A percentile compares a stretch with the other conserved stretches of the same genome.
These are phyloP conservation scores for Hyphopichia wangnamkhiaoensis DNA, from an alignment of 1,139 yeast genomes.

Conservation along the genomic window DNA sequence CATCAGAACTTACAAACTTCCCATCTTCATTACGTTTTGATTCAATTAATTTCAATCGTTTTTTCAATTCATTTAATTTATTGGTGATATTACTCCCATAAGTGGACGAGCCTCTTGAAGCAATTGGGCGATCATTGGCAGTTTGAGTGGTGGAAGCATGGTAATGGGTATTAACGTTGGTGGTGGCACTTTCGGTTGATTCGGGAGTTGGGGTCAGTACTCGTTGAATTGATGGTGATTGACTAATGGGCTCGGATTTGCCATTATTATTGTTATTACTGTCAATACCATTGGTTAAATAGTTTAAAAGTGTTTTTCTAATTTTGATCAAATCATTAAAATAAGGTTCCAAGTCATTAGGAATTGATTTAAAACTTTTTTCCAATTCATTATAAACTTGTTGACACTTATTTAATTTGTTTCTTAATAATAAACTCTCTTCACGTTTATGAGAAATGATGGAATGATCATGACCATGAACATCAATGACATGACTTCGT, in stretches of 20 bases:
- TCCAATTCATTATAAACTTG: constrained; percentile 55
- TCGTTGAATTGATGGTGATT: constrained; percentile 6
- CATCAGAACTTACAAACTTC: constrained; percentile 28
- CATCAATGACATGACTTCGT: constrained; percentile 13
- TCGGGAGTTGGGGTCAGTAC: constrained; percentile 1
- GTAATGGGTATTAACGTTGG: not conserved
- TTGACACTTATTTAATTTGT: constrained; percentile 60
- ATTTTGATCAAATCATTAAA: constrained; percentile 49
- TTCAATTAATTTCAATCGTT: constrained; percentile 33
- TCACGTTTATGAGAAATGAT: constrained; percentile 42
- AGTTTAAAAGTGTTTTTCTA: constrained; percentile 35
- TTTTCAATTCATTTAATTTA: constrained; percentile 19
- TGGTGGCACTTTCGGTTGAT: constrained; percentile 2
- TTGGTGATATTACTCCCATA: not conserved
- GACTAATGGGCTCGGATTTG: constrained; percentile 10
- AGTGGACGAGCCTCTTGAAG: not conserved
- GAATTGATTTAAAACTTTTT: constrained; percentile 55
- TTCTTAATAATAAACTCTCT: constrained; percentile 58
- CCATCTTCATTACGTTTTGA: constrained; percentile 35
- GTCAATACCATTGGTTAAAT: constrained; percentile 25
- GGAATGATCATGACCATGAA: constrained; percentile 1
- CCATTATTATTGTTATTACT: constrained; percentile 7
- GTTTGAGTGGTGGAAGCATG: too few relatives aligned
- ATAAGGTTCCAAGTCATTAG: constrained; percentile 51
- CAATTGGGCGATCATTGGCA: not conserved